A percentile compares a stretch with the other conserved stretches of the same genome.
Evolutionary conservation across 305 asterid genomes (phyloP).

Genomic region (Withania somnifera): DNA sequence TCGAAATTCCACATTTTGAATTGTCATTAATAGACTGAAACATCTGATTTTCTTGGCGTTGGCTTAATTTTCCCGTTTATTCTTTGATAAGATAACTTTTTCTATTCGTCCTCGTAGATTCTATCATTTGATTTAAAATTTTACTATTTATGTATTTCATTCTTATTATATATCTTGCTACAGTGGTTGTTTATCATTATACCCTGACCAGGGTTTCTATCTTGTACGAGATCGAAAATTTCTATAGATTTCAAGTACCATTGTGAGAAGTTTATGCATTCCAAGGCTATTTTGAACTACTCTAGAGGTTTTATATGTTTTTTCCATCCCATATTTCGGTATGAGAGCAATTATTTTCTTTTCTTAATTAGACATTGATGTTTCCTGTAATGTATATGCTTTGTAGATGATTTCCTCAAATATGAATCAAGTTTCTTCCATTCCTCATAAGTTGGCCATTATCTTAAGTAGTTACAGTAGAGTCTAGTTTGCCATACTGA

Average conservation of each 20-base stretch:
- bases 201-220: slow-evolving; percentile 58
- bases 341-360: background rate
- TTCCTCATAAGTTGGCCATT: slow-evolving; percentile 29
- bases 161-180: background rate
- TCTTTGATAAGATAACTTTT: background rate
- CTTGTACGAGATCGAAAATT: slow-evolving; percentile 79
- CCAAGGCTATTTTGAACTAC: slow-evolving; percentile 49
- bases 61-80: slow-evolving; percentile 11
- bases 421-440: slow-evolving; percentile 58
- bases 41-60: slow-evolving; percentile 97
- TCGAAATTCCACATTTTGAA: slow-evolving; percentile 74
- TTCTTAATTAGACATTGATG: background rate
- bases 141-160: background rate
- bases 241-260: slow-evolving; percentile 46
- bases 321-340: background rate
- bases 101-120: background rate
- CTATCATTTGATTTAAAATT: slow-evolving; percentile 3
- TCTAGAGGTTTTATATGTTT: slow-evolving; percentile 51
- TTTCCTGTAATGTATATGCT: background rate
- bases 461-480: slow-evolving; percentile 41
- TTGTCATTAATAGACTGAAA: slow-evolving; percentile 92
- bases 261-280: slow-evolving; percentile 33
- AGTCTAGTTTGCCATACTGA: slow-evolving; percentile 40
- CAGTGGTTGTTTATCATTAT: background rate
- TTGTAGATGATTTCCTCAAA: slow-evolving; percentile 57